Percentiles rank a stretch among this genome's conserved stretches.
Conservation (phyloP, 331 rosid species). For the Cydonia oblonga region DNA sequence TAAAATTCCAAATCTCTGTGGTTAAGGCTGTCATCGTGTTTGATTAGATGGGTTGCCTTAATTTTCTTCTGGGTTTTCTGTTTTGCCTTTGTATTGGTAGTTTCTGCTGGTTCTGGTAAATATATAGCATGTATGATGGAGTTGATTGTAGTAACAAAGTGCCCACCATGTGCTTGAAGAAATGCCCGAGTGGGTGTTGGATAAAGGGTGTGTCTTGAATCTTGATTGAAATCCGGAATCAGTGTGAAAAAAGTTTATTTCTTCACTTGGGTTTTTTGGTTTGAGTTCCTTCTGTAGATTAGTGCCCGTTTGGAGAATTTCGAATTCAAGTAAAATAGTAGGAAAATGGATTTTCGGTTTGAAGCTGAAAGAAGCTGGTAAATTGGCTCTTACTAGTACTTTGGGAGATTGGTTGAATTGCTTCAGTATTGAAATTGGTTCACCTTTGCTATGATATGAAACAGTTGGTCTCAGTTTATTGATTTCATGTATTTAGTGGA, state of each 20-base stretch:
- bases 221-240: not conserved
- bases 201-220: not conserved
- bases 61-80: not conserved
- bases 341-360: not conserved
- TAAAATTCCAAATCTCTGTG: not conserved
- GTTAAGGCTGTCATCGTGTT: not conserved
- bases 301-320: not conserved
- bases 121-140: not conserved
- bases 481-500: not conserved
- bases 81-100: not conserved
- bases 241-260: not conserved
- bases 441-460: not conserved
- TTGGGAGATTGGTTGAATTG: not conserved
- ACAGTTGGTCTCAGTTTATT: not conserved
- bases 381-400: not conserved
- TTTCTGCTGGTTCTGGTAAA: not conserved
- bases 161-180: constrained; percentile 6
- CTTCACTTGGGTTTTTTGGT: not conserved
- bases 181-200: not conserved
- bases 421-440: not conserved
- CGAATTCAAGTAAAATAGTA: not conserved
- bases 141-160: not conserved
- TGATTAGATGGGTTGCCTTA: not conserved
- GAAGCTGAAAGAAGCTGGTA: not conserved
- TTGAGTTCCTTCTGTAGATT: not conserved